Percentiles rank a stretch among this genome's conserved stretches.
Conservation (phyloP, 768 basidiomycete species). For the Pleurotus platypus region DNA sequence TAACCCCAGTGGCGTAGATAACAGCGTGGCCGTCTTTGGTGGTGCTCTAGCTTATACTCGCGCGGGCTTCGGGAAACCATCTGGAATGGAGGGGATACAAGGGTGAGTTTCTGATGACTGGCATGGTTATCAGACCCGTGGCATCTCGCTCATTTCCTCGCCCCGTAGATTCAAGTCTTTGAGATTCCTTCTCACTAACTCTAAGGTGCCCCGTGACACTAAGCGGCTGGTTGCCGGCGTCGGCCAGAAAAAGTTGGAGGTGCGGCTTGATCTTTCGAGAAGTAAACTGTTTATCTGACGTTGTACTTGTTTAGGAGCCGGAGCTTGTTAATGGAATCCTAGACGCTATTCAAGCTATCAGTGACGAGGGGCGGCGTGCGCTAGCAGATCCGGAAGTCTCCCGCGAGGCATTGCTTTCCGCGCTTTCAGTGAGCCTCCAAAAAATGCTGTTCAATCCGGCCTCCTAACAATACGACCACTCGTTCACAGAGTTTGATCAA, state of each 20-base stretch:
- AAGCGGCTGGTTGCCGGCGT: conserved; percentile 94
- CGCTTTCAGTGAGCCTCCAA: conserved; percentile 59
- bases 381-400: conserved; percentile 73
- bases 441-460: not conserved
- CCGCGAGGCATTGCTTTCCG: conserved; percentile 59
- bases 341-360: conserved; percentile 78
- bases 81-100: conserved; percentile 81
- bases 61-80: conserved; percentile 70
- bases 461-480: conserved; percentile 12
- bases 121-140: conserved; percentile 8
- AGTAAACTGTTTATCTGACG: not conserved
- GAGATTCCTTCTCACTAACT: conserved; percentile 88
- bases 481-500: conserved; percentile 65
- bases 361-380: conserved; percentile 73
- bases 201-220: conserved; percentile 89
- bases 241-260: conserved; percentile 60
- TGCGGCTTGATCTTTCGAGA: conserved; percentile 23
- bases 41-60: conserved; percentile 90
- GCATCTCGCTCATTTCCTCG: not conserved
- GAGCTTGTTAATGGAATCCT: conserved; percentile 76
- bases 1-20: conserved; percentile 96
- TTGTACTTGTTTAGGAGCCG: conserved; percentile 59
- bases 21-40: conserved; percentile 89
- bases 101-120: conserved; percentile 53
- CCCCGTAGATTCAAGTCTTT: conserved; percentile 80